A percentile compares a stretch with the other conserved stretches of the same genome.
Conservation (phyloP, 768 basidiomycete species). For the Hortiboletus campestris region DNA sequence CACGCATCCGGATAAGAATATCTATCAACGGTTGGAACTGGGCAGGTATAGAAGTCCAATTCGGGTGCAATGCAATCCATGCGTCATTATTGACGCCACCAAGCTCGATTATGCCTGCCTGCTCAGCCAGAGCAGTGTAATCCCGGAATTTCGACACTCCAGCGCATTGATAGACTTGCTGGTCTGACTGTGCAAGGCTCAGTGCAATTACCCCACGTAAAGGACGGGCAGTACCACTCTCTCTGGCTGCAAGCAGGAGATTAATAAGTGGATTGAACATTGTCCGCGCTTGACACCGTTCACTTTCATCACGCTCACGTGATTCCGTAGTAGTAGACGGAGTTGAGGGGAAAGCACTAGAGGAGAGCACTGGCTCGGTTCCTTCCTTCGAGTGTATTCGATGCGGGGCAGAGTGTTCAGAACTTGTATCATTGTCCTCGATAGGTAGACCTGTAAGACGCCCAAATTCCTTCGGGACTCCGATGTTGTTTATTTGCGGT, state of each 20-base stretch:
- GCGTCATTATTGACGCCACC: constrained; percentile 9
- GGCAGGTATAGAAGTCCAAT: constrained; percentile 18
- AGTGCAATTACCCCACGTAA: constrained; percentile 39
- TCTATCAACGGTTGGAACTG: constrained; percentile 34
- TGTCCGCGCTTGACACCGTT: constrained; percentile 10
- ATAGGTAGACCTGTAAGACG: background rate
- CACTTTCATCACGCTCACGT: background rate
- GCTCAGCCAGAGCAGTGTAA: constrained; percentile 28
- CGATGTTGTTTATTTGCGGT: background rate
- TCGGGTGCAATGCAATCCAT: constrained; percentile 31
- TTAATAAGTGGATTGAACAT: constrained; percentile 33
- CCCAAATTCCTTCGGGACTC: background rate
- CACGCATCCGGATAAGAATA: constrained; percentile 30
- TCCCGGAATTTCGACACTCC: constrained; percentile 29
- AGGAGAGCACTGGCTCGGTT: background rate
- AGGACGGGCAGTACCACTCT: constrained; percentile 34
- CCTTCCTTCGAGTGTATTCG: background rate
- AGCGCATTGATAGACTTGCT: constrained; percentile 22
- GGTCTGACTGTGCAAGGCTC: constrained; percentile 32
- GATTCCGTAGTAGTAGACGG: background rate
- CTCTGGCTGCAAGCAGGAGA: constrained; percentile 20
- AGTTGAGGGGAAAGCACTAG: constrained; percentile 3
- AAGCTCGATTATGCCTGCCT: constrained; percentile 26
- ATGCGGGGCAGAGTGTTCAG: background rate
- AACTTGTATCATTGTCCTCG: constrained; percentile 2